Evolutionary conservation across 2,329 filamentous ascomycete species (phyloP).

Genomic region (Helotiales sp.): DNA sequence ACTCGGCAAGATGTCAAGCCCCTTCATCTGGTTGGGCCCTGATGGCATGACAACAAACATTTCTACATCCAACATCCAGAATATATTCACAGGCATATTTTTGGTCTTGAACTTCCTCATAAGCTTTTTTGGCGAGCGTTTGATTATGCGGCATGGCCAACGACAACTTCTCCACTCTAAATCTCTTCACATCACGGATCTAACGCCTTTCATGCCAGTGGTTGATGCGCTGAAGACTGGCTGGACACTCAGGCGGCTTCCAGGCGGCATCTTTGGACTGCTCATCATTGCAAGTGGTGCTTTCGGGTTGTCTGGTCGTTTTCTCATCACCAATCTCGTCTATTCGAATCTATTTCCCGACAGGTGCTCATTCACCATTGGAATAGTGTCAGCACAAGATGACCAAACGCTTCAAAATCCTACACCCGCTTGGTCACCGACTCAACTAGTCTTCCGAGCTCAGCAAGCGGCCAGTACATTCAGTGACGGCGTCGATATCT

Average conservation of each 20-base stretch:
- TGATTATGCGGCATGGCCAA: slow-evolving; percentile 12
- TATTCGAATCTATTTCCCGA: not conserved
- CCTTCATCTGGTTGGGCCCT: not conserved
- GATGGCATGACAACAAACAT: not conserved
- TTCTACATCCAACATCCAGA: not conserved
- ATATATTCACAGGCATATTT: slow-evolving; percentile 11
- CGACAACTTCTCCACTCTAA: slow-evolving; percentile 6
- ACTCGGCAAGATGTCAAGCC: not conserved
- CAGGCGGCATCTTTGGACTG: slow-evolving; percentile 11
- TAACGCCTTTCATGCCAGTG: slow-evolving; percentile 12
- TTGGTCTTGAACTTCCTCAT: slow-evolving; percentile 7
- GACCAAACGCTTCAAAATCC: not conserved
- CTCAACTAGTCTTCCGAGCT: not conserved
- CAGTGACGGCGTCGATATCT: not conserved
- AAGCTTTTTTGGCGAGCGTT: slow-evolving; percentile 6
- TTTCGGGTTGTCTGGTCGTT: slow-evolving; percentile 4
- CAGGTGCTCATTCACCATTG: not conserved
- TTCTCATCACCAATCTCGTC: slow-evolving; percentile 11
- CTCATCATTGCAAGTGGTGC: slow-evolving; percentile 12
- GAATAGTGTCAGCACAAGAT: not conserved
- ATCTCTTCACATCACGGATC: slow-evolving; percentile 5
- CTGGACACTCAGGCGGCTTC: slow-evolving; percentile 3
- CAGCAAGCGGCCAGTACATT: not conserved
- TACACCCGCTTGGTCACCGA: not conserved
- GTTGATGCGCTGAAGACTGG: not conserved